These are phyloP conservation scores for Kodamaea sp. DNA, from an alignment of 1,139 yeast genomes.

Conservation along the genomic window DNA sequence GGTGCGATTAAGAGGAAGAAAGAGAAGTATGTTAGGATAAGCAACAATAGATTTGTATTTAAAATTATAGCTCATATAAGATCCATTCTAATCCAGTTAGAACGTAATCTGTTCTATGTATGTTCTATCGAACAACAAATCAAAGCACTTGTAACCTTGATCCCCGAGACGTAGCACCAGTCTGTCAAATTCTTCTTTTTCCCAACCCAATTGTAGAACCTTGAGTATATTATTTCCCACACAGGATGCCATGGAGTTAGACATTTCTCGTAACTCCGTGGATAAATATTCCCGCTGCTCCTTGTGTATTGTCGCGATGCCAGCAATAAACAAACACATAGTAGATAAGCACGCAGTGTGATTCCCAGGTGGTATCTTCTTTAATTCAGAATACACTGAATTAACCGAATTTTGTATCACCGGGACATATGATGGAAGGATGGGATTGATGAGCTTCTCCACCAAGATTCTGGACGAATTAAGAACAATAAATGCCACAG, in stretches of 20 bases:
- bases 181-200: slow-evolving; percentile 11
- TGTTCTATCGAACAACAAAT: slow-evolving; percentile 17
- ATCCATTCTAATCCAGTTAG: slow-evolving; percentile 2
- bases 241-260: slow-evolving; percentile 10
- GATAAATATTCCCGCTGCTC: slow-evolving; percentile 22
- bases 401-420: slow-evolving; percentile 24
- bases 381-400: slow-evolving; percentile 20
- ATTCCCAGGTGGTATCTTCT: slow-evolving; percentile 14
- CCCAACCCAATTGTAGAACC: slow-evolving; percentile 13
- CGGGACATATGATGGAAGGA: slow-evolving; percentile 21
- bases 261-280: slow-evolving; percentile 16
- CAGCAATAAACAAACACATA: slow-evolving; percentile 27
- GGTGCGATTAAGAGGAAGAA: slow-evolving; percentile 89
- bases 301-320: slow-evolving; percentile 23
- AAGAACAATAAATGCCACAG: slow-evolving; percentile 15
- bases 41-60: background rate
- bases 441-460: slow-evolving; percentile 24
- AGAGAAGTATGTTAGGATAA: slow-evolving; percentile 89
- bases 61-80: background rate
- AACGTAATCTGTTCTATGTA: slow-evolving; percentile 15
- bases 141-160: slow-evolving; percentile 16
- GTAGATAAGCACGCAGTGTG: slow-evolving; percentile 20
- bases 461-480: slow-evolving; percentile 13
- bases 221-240: slow-evolving; percentile 13
- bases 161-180: slow-evolving; percentile 12